Percentiles rank a stretch among this genome's conserved stretches.
Conservation (phyloP, 2,329 filamentous ascomycete genomes). For the Cladophialophora carrionii region DNA sequence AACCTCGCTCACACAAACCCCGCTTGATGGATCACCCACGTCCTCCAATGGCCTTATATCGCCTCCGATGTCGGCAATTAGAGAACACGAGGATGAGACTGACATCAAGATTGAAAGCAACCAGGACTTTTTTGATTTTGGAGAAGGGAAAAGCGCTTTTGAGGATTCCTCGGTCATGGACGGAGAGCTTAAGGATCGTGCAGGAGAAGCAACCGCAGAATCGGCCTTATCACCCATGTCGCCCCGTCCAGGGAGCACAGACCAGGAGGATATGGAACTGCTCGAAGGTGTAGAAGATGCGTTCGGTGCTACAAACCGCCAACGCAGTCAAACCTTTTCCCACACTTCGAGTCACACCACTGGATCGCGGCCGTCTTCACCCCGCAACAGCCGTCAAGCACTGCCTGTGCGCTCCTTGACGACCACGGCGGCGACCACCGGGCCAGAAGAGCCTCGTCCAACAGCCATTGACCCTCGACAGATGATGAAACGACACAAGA, state of each 20-base stretch:
- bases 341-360: slow-evolving; percentile 51
- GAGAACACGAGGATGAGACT: slow-evolving; percentile 55
- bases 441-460: slow-evolving; percentile 37
- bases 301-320: slow-evolving; percentile 66
- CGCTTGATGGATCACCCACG: slow-evolving; percentile 69
- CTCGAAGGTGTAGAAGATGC: slow-evolving; percentile 43
- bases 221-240: slow-evolving; percentile 29
- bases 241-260: slow-evolving; percentile 21
- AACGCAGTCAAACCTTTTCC: slow-evolving; percentile 86
- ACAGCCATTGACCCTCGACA: slow-evolving; percentile 40
- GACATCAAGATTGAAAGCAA: slow-evolving; percentile 64
- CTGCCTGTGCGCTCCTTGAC: slow-evolving; percentile 38
- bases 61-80: slow-evolving; percentile 70
- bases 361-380: slow-evolving; percentile 53
- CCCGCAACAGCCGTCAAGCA: slow-evolving; percentile 33
- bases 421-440: slow-evolving; percentile 34
- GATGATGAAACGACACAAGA: slow-evolving; percentile 51
- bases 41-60: slow-evolving; percentile 70
- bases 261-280: slow-evolving; percentile 18
- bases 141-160: slow-evolving; percentile 60
- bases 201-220: slow-evolving; percentile 52
- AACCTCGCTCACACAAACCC: slow-evolving; percentile 63
- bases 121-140: slow-evolving; percentile 64
- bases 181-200: slow-evolving; percentile 58
- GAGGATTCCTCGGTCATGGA: slow-evolving; percentile 65